Evolutionary conservation across 208 protist genomes (phyloP), one percentile per base, ranked within the genome.

Genomic region (Perkinsela sp.): DNA sequence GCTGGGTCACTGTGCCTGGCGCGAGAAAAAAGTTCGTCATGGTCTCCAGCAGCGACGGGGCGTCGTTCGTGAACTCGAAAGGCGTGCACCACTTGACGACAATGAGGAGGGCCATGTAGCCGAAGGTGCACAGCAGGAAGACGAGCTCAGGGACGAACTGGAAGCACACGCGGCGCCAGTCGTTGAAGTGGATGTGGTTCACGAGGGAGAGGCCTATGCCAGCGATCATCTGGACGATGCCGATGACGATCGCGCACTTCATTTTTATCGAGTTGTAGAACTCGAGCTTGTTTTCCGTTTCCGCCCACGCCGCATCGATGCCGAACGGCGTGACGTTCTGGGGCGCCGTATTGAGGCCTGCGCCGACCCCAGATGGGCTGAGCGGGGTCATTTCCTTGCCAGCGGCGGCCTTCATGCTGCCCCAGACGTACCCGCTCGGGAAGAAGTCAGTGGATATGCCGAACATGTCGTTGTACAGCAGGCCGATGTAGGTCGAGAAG

Each of bases 251-350:
- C 31, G 94, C 88, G 48, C 94, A 79, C 78, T 98, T 98, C 96
- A 98, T 98, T 79, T 98, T 98, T 71, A 97, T 82, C 22, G 90
- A 95, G 84, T 98, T 98, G 76, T 92, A 91, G 75, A 94, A 96
- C 31, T 88, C 83, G 22, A 98, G 78, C 72, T 96, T 91, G 76
- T 98, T 98, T 16, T 93, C 81, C 31, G 90, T 82, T 70, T 88
- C 90, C 1, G 78, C 75, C 89, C 89, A 94, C 31, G 81, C 82
- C 16, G 81, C 78, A 72, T 94, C 89, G 29, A 94, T 70, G 30
- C 89, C 87, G 70, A 93, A 73, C 13, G 78, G 74, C 66, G 82
- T 83, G 29, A 79, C 73, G 75, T 73, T 74, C 1, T 71, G 28
- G 16, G 81, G 81, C 73, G 72, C 31, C 75, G 15, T 31, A 48